Evolutionary conservation across 352 stramenopile species (phyloP), one percentile per base, ranked within the genome.

Genomic region (Globisporangium okanoganense): DNA sequence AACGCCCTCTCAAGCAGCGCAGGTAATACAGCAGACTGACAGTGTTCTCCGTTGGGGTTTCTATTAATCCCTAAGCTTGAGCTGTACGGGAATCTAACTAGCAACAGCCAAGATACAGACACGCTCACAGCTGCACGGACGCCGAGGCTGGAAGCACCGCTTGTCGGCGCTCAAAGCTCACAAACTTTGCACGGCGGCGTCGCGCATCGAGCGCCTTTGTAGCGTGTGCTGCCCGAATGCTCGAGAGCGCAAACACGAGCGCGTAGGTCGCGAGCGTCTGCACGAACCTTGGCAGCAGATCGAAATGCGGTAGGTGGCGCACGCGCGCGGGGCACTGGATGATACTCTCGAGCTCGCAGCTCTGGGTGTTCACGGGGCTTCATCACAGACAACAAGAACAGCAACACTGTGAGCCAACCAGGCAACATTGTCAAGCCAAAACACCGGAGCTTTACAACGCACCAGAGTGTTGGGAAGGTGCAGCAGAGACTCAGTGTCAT

Each of bases 401-500:
- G 20, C 16, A 20, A 49, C 33, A 67, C 49, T 58, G 38, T 25
- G 14, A 55, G 61, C 13, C 7, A 38, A 13, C 31, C 14, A n/a
- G 24, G n/a, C 47, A 5, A 47, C 29, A 5, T 59, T 14, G 13
- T 13, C 13, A 29, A 31, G 31, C n/a, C 3, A 24, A n/a, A 29
- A 24, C 16, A 4, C 31, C n/a, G n/a, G 13, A 4, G 2, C 43
- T 4, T 62, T 1, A 5, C 12, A 35, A 20, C 67, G 10, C 33
- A 91, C 82, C 82, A 91, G 35, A 82, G 55, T 0, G 24, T n/a
- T 12, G 79, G 76, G 45, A 71, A 76, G 1, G 74, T 69, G 63
- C 82, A 89, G 65, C 82, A 91, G 3, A 75, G 58, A 51, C 82
- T 88, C 41, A 73, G 51, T 4, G 65, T 72, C 18, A 73, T 40